Evolutionary conservation across 139 green algal species (phyloP), one percentile per base, ranked within the genome.

Genomic region (Haematococcus lacustris): DNA sequence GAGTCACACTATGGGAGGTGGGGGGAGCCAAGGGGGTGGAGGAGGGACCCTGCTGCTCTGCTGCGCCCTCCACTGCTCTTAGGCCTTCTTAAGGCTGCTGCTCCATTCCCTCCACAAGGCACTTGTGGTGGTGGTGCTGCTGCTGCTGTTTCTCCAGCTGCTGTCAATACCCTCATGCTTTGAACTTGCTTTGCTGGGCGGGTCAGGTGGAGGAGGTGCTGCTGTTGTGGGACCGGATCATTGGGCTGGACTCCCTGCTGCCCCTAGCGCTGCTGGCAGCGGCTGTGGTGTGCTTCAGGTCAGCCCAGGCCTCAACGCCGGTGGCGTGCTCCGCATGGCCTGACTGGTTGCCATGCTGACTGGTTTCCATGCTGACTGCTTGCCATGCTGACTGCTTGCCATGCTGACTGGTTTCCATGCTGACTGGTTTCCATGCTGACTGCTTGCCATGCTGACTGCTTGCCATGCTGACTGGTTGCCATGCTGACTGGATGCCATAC

Each of bases 211-310:
- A 63, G 38, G 60, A 90, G 78, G 78, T 88, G 72, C 77, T 92
- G 63, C 77, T 92, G 68, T 76, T 92, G 61, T 92, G 87, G 87
- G 87, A 92, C 78, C 65, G 87, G 0, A 74, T 92, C 32, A 76
- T 92, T 21, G 87, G 85, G 17, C 84, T 89, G 68, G 87, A 92
- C 75, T 87, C 80, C 26, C 83, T 92, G 51, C 70, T 92, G 70
- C 82, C 81, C 1, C 61, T 91, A 66, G 75, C 85, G 6, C 63
- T 88, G 71, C 78, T 88, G 71, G 83, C 83, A 28, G 80, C 76
- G 9, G 85, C 83, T 26, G 66, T 88, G 0, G 38, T 90, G 33
- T 80, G 71, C 60, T 90, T 87, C 79, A 85, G 82, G 76, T 80
- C 51, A 1, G 79, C 62, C 69, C 41, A 51, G 70, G 50, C n/a